Evolutionary conservation across 257 asterid species (phyloP).

Genomic region (Solanum medicagineum): DNA sequence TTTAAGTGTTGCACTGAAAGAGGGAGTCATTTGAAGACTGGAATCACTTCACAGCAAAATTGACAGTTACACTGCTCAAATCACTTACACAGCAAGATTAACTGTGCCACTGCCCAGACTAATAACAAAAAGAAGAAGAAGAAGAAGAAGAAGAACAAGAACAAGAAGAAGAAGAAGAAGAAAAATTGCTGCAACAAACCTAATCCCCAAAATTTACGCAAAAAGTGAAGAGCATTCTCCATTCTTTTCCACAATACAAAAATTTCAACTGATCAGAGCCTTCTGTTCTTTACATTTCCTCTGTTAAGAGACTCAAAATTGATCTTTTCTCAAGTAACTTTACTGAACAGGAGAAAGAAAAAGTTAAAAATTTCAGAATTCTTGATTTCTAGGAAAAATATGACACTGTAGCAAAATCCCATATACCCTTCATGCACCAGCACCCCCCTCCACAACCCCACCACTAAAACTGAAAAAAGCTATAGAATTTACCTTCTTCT

Average conservation of each 20-base stretch:
- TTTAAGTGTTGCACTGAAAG: not conserved
- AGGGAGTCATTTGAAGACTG: not conserved
- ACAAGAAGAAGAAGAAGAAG: too few species aligned
- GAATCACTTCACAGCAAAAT: not conserved
- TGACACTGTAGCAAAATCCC: not conserved
- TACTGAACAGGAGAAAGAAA: not conserved
- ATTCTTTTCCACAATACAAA: not conserved
- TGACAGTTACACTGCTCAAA: not conserved
- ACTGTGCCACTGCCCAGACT: not conserved
- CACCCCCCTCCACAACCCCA: not conserved
- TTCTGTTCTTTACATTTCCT: not conserved
- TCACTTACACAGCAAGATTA: not conserved
- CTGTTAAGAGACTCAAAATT: not conserved
- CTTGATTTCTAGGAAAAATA: not conserved
- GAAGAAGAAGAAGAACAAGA: too few species aligned
- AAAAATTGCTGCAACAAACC: not conserved
- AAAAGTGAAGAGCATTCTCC: not conserved
- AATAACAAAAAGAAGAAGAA: too few species aligned
- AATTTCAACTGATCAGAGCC: not conserved
- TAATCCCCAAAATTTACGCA: not conserved
- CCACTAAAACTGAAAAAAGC: not conserved
- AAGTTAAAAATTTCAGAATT: not conserved
- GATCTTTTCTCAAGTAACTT: not conserved
- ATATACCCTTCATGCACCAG: not conserved
- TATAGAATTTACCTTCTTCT: conserved; percentile 4